Percentiles rank a stretch among this genome's conserved stretches.
Conservation (phyloP, 179 eudicot species). For the Beta lomatogona region DNA sequence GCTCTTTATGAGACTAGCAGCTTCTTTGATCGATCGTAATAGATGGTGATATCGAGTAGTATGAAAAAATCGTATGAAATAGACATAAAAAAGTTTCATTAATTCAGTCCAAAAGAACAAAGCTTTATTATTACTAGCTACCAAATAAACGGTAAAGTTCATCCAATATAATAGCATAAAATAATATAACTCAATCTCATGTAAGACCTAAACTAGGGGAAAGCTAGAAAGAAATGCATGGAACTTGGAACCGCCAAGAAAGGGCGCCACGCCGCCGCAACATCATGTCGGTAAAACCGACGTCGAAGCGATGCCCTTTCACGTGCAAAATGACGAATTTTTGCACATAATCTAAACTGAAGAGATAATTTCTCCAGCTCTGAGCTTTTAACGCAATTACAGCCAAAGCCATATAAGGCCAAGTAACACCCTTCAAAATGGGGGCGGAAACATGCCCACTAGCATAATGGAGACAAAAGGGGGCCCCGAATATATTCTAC, state of each 20-base stretch:
- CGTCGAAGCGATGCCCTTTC: background rate
- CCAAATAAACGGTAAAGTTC: no score
- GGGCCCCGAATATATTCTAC: conserved; percentile 3
- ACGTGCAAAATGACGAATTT: background rate
- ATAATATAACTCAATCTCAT: no score
- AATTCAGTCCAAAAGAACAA: no score
- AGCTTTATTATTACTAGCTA: no score
- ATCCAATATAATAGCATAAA: no score
- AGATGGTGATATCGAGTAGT: no score
- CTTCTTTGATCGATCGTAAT: no score
- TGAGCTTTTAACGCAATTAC: background rate
- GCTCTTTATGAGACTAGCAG: no score
- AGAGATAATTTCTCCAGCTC: background rate
- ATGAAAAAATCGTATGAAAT: no score
- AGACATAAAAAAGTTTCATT: no score
- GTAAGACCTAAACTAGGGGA: no score
- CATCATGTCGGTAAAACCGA: background rate
- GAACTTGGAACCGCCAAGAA: conserved; percentile 2
- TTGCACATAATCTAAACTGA: background rate
- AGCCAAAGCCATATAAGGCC: background rate
- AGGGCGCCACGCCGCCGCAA: background rate
- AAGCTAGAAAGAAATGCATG: background rate
- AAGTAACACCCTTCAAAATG: conserved; percentile 11
- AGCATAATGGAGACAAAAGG: conserved; percentile 13
- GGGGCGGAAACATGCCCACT: background rate